Evolutionary conservation across 2,329 filamentous ascomycete species (phyloP).

Genomic region (Sarocladium brachiariae): DNA sequence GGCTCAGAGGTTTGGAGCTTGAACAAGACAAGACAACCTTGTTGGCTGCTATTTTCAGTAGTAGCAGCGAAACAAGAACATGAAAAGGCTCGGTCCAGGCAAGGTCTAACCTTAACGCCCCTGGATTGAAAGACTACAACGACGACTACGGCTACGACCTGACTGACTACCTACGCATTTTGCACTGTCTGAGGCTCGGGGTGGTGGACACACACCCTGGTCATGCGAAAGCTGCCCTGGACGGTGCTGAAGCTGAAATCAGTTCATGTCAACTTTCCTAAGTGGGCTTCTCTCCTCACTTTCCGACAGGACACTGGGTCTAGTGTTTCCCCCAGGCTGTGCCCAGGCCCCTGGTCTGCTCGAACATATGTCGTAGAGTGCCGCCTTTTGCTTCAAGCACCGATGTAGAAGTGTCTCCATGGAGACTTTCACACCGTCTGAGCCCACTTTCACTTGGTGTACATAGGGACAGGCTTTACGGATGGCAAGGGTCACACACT

Average conservation of each 20-base stretch:
- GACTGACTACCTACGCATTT: no score
- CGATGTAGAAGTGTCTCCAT: background rate
- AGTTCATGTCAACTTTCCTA: slow-evolving; percentile 3
- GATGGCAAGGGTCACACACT: background rate
- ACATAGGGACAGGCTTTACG: background rate
- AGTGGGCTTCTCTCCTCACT: slow-evolving; percentile 6
- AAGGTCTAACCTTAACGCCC: no score
- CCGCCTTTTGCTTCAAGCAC: background rate
- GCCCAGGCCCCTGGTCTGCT: background rate
- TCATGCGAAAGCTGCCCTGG: background rate
- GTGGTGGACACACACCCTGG: background rate
- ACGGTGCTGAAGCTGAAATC: slow-evolving; percentile 3
- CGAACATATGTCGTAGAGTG: no score
- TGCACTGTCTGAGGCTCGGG: background rate
- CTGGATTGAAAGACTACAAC: no score
- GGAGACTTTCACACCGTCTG: background rate
- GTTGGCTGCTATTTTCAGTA: background rate
- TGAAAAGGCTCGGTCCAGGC: no score
- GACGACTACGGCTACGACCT: no score
- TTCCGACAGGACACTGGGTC: background rate
- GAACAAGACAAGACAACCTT: no score
- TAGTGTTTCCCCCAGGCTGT: background rate
- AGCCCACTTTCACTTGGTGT: background rate
- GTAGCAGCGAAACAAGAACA: slow-evolving; percentile 2
- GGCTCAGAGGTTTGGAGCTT: no score